Base-by-base conservation (phyloP, 2,329 filamentous ascomycete genomes). In the Neoarthrinium moseri region DNA sequence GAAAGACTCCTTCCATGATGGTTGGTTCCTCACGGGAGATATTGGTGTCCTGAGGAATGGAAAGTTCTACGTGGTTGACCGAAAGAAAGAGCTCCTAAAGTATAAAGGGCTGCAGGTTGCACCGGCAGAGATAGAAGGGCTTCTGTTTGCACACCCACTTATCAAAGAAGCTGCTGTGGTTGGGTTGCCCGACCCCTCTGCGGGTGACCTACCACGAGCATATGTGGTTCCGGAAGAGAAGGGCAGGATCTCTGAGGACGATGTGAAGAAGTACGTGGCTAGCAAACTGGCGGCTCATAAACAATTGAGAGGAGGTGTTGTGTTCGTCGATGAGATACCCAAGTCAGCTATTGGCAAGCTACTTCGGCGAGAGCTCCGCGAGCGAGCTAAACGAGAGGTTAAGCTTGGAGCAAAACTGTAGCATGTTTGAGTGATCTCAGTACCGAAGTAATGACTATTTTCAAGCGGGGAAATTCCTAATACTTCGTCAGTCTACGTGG, bases 1-100 rank as follows among this genome's bases (percentile, higher is more conserved):
- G 2, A 68, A 66, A 1, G 77, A 83, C 41, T 78, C 84, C 0
- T 78, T 89, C 45, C 62, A 59, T 0, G 64, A 70, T 18, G 71
- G 68, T 4, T 95, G 86, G 73, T 91, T 92, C 73, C 85, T 85
- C 57, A 91, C 89, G 0, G 89, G 89, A 0, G 89, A 95, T 57
- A 79, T 92, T 4, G 86, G 88, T 0, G 80, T 84, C 49, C 81
- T 88, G 62, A 83, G 91, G 52, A 67, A 76, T 32, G 74, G 86
- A 13, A 80, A 83, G 41, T 85, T 91, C 56, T 89, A 81, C 68
- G 89, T 95, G 54, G 90, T 89, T 1, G 89, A 94, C 59, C 80
- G 89, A 11, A 83, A 89, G 48, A 91, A 89, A 73, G 86, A 87
- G 62, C 84, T 75, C 45, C 73, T 75, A 58, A 75, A 75, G 54